Conservation (phyloP, 805 yeast species). For the Babjeviella inositovora region DNA sequence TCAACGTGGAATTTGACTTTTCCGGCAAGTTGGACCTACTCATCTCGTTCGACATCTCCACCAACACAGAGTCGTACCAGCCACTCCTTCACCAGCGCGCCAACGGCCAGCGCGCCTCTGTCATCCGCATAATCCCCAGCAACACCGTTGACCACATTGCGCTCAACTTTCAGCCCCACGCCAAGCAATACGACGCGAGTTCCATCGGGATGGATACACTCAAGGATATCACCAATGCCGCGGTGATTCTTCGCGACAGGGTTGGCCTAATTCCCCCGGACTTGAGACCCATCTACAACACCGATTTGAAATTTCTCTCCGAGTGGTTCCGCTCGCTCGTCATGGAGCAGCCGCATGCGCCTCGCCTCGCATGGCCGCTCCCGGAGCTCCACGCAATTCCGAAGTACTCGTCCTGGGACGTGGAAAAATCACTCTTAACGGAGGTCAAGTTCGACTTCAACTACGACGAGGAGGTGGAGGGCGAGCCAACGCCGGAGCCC, state of each 20-base stretch:
- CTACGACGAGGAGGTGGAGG: constrained; percentile 23
- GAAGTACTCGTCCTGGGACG: constrained; percentile 52
- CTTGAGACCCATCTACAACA: constrained; percentile 56
- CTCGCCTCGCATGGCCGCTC: constrained; percentile 47
- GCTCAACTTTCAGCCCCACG: constrained; percentile 20
- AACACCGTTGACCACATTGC: constrained; percentile 78
- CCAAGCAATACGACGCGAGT: constrained; percentile 10
- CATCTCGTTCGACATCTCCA: constrained; percentile 13
- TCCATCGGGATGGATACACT: constrained; percentile 24
- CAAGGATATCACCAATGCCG: constrained; percentile 62
- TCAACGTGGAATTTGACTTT: constrained; percentile 4
- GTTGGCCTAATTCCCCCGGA: constrained; percentile 77
- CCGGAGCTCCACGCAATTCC: constrained; percentile 58
- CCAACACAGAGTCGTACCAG: constrained; percentile 5
- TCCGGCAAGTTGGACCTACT: constrained; percentile 8
- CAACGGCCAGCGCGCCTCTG: constrained; percentile 39
- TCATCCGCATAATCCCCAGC: constrained; percentile 57
- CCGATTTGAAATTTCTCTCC: constrained; percentile 42
- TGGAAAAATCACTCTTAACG: constrained; percentile 59
- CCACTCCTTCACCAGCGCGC: constrained; percentile 11
- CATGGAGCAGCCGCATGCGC: constrained; percentile 7
- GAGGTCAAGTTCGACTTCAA: constrained; percentile 56
- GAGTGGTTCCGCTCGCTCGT: constrained; percentile 36
- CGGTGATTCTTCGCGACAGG: constrained; percentile 66
- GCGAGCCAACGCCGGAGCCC: constrained; percentile 6